Evolutionary conservation across 1,139 yeast species (phyloP).

Genomic region (Nadsonia starkeyi-henricii): DNA sequence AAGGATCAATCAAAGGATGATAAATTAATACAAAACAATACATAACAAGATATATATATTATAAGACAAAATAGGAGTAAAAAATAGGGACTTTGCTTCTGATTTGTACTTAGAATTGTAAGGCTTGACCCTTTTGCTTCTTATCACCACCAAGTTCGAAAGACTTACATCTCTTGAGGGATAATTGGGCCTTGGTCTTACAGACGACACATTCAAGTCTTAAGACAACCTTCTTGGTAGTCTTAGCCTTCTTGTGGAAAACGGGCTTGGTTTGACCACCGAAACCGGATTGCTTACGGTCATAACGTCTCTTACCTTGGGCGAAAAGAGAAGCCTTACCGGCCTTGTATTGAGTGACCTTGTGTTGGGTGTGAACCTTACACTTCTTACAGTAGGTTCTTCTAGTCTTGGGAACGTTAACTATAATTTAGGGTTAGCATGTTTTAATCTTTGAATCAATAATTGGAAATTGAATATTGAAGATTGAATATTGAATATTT

Average conservation of each 20-base stretch:
- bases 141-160: constrained; percentile 99
- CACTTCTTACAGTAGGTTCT: constrained; percentile 99
- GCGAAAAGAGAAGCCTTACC: constrained; percentile 99
- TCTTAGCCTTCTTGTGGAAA: constrained; percentile 99
- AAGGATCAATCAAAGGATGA: too few relatives aligned
- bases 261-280: constrained; percentile 99
- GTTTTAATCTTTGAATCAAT: too few relatives aligned
- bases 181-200: constrained; percentile 97
- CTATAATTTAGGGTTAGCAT: constrained; percentile 30
- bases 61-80: too few relatives aligned
- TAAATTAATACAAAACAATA: too few relatives aligned
- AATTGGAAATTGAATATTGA: too few relatives aligned
- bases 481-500: too few relatives aligned
- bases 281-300: constrained; percentile 99
- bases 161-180: constrained; percentile 99
- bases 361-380: constrained; percentile 99
- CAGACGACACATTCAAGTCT: constrained; percentile 98
- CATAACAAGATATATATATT: too few relatives aligned
- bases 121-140: constrained; percentile 99
- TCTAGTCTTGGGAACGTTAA: constrained; percentile 99
- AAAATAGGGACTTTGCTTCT: too few relatives aligned
- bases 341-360: constrained; percentile 99
- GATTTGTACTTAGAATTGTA: constrained; percentile 53
- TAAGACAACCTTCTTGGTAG: constrained; percentile 99
- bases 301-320: constrained; percentile 99